Conservation (phyloP, 2,329 filamentous ascomycete genomes). For the Cladobotryum mycophilum region DNA sequence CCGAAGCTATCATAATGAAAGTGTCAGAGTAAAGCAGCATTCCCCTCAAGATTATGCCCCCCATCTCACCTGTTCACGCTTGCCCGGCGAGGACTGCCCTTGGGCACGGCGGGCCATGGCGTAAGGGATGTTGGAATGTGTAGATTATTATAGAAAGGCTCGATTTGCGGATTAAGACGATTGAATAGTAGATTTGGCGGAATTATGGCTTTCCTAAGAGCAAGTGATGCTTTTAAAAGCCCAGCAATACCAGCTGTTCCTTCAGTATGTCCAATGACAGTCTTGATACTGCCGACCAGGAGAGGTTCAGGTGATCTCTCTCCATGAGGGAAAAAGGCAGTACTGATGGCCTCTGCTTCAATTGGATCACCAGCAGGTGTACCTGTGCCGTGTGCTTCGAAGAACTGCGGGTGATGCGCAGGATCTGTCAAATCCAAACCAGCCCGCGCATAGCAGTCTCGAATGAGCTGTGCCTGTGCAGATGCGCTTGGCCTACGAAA, state of each 20-base stretch:
- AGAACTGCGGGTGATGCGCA: slow-evolving; percentile 21
- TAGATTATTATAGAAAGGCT: slow-evolving; percentile 19
- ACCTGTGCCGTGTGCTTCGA: slow-evolving; percentile 10
- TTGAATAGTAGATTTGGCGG: slow-evolving; percentile 28
- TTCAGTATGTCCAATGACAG: slow-evolving; percentile 3
- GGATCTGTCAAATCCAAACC: neutral
- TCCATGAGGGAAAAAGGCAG: neutral
- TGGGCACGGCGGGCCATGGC: slow-evolving; percentile 17
- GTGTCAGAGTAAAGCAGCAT: too few species aligned
- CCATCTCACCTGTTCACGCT: slow-evolving; percentile 25
- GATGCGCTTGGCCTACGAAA: neutral
- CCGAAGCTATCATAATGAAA: slow-evolving; percentile 23
- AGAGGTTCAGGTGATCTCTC: slow-evolving; percentile 3
- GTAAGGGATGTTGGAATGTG: slow-evolving; percentile 15
- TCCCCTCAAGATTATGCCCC: too few species aligned
- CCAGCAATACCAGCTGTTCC: slow-evolving; percentile 4
- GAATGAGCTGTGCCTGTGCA: slow-evolving; percentile 1
- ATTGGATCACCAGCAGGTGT: slow-evolving; percentile 18
- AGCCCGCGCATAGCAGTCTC: neutral
- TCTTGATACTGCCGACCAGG: slow-evolving; percentile 14
- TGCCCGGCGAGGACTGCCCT: slow-evolving; percentile 11
- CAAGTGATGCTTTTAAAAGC: slow-evolving; percentile 1
- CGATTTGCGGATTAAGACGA: slow-evolving; percentile 20
- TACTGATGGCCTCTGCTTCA: neutral
- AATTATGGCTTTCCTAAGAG: slow-evolving; percentile 8